Conservation (phyloP, 768 basidiomycete species). For the Pholiota microspora region DNA sequence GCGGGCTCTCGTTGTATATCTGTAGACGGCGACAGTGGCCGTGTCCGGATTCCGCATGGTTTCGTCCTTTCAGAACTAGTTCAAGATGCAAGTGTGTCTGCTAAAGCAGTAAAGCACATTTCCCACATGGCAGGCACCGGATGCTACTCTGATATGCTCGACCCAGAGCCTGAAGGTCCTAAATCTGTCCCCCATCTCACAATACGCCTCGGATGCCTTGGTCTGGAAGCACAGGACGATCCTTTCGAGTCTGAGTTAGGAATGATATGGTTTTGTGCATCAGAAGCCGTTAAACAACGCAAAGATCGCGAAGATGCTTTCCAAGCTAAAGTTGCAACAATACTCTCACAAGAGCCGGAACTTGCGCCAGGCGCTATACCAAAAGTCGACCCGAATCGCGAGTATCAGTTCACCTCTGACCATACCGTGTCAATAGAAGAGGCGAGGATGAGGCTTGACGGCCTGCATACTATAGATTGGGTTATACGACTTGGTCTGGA, state of each 20-base stretch:
- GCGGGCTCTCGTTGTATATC: constrained; percentile 38
- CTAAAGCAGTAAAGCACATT: constrained; percentile 78
- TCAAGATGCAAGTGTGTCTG: constrained; percentile 60
- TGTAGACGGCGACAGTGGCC: constrained; percentile 60
- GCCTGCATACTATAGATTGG: constrained; percentile 77
- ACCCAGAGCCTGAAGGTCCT: constrained; percentile 68
- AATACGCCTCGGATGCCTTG: constrained; percentile 58
- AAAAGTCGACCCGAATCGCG: constrained; percentile 31
- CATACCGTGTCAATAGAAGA: constrained; percentile 72
- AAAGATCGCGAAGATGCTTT: constrained; percentile 81
- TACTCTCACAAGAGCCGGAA: constrained; percentile 42
- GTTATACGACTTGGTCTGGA: constrained; percentile 49
- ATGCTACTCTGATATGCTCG: constrained; percentile 50
- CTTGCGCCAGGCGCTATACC: constrained; percentile 17
- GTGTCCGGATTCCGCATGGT: constrained; percentile 77
- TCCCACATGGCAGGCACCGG: constrained; percentile 50
- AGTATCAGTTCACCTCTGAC: constrained; percentile 60
- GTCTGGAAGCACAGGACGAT: constrained; percentile 81
- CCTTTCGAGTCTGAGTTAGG: constrained; percentile 77
- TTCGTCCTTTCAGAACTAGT: constrained; percentile 77
- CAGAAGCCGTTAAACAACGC: constrained; percentile 67
- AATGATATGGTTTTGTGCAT: constrained; percentile 70
- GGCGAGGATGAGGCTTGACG: constrained; percentile 65
- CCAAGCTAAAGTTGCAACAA: constrained; percentile 69
- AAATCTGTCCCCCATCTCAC: constrained; percentile 67